Conservation (phyloP, 306 rosid genomes). For the Prunus mira region DNA sequence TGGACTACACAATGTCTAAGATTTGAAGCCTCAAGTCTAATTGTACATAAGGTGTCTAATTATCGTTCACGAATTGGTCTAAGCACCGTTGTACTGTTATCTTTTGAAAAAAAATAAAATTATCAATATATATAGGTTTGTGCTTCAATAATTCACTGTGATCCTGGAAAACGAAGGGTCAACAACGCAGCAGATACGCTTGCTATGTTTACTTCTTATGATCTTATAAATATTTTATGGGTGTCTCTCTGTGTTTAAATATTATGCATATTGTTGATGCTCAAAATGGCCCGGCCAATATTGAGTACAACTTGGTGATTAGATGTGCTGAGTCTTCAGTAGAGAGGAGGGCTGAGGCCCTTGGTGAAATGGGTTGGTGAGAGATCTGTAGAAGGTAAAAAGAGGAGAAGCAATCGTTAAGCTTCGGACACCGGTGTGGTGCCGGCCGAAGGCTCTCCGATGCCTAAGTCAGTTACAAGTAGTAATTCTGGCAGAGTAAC, state of each 20-base stretch:
- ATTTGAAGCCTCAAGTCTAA: slow-evolving; percentile 37
- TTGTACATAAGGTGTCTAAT: slow-evolving; percentile 23
- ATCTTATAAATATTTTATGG: neutral
- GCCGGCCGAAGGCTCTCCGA: no score
- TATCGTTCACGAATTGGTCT: slow-evolving; percentile 5
- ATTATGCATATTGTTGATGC: neutral
- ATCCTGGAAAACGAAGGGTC: slow-evolving; percentile 41
- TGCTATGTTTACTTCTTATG: neutral
- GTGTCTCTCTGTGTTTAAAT: neutral
- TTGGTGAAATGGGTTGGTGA: no score
- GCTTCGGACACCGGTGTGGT: no score
- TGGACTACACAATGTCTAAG: slow-evolving; percentile 70
- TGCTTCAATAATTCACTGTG: slow-evolving; percentile 14
- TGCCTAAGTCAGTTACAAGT: no score
- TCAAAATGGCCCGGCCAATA: no score
- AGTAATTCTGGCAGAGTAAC: no score
- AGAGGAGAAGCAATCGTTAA: no score
- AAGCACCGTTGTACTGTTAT: slow-evolving; percentile 19
- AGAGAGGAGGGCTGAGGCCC: no score
- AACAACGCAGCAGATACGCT: slow-evolving; percentile 27
- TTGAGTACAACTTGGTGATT: no score
- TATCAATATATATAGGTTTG: slow-evolving; percentile 20
- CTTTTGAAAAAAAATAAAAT: slow-evolving; percentile 21
- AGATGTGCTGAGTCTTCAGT: no score
- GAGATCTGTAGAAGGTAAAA: no score